Evolutionary conservation across 176 grass and related monocot species (phyloP), one percentile per base, ranked within the genome.

Genomic region (Carex littledalei): DNA sequence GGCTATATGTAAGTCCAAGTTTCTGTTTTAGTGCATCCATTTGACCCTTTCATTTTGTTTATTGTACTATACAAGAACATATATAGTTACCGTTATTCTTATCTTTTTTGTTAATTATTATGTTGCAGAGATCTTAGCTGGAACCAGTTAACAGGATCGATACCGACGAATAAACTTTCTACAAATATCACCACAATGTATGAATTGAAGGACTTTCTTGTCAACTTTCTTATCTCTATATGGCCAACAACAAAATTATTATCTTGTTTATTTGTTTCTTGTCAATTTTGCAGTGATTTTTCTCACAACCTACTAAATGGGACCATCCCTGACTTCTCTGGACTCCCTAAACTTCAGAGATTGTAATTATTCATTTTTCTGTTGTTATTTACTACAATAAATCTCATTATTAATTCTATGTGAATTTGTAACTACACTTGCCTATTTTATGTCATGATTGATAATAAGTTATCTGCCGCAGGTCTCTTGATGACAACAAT

Each of bases 121-220:
- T 91, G 53, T 90, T 95, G 84, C 93, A 98, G 96, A 84, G 96
- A 98, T 92, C 91, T 98, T 84, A 91, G 96, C 87, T 91, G 85
- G 91, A 99, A 99, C 72, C 87, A 91, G 61, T 84, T 99, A 77
- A 87, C 88, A 37, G 96, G 93, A 86, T 76, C 89, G 52, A 89
- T 99, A 88, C 96, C 93, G 81, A 88, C 91, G 58, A 86, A 94
- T 68, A 91, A 89, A 80, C 90, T 99, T 67, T 78, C 93, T 53
- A 81, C 85, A 70, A 91, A 94, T 85, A 94, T 95, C 74, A 99
- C 96, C 76, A 99, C 96, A 10, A 89, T 95, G 95, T 98, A 93
- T 85, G 89, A 87, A 22, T 67, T 26, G 53, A 17, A 52, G n/a
- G 16, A 67, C 31, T 67, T 6, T 9, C n/a, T 9, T 29, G 29